Evolutionary conservation across 2,329 filamentous ascomycete species (phyloP).

Genomic region (Trichoderma sp.): DNA sequence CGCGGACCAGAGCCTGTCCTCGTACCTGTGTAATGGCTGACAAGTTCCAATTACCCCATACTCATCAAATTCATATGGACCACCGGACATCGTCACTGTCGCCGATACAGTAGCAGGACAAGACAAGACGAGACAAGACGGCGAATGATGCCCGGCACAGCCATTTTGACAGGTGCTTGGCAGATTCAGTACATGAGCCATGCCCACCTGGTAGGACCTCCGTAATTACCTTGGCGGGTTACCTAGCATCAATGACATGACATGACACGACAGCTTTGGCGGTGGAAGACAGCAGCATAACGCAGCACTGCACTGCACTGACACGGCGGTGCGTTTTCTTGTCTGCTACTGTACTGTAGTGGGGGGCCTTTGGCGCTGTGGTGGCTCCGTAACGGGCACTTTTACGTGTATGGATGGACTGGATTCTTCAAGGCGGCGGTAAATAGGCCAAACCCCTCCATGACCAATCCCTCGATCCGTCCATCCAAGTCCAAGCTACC

Average conservation of each 20-base stretch:
- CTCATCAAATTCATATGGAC: background rate
- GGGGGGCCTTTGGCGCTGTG: background rate
- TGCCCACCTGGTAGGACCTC: background rate
- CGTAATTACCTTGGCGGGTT: background rate
- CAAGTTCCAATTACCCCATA: background rate
- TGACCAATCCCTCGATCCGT: background rate
- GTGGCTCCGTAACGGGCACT: background rate
- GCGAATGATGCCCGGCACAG: background rate
- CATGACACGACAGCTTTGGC: background rate
- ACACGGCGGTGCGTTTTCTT: background rate
- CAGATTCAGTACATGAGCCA: background rate
- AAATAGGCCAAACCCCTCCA: slow-evolving; percentile 20
- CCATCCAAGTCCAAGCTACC: background rate
- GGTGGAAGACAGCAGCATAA: background rate
- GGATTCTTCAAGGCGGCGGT: slow-evolving; percentile 10
- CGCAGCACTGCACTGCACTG: background rate
- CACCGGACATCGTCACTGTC: background rate
- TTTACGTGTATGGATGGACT: background rate
- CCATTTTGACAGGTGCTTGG: background rate
- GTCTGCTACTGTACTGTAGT: background rate
- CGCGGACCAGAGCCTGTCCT: background rate
- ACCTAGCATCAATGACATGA: background rate
- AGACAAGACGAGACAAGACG: too few species aligned
- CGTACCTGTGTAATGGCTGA: background rate
- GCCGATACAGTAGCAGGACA: background rate